Evolutionary conservation across 2,329 filamentous ascomycete species (phyloP).

Genomic region (Cercospora sesami): DNA sequence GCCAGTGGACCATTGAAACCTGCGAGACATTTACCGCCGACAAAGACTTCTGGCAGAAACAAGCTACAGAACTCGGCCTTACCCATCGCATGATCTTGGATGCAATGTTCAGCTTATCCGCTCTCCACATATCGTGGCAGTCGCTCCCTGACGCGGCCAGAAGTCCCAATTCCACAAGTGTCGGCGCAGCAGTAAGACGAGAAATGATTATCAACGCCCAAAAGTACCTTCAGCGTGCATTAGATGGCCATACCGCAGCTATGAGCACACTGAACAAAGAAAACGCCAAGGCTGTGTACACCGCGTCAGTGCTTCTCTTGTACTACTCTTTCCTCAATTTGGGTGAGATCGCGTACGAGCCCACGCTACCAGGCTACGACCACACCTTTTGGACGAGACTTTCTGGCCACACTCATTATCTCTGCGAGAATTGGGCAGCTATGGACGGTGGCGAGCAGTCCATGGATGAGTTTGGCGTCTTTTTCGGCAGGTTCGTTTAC

Average conservation of each 20-base stretch:
- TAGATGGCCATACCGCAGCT: constrained; percentile 29
- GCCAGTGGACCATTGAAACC: constrained; percentile 32
- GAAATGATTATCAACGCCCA: constrained; percentile 30
- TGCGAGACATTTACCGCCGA: constrained; percentile 29
- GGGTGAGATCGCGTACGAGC: constrained; percentile 25
- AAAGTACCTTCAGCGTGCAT: constrained; percentile 32
- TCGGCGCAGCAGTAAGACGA: constrained; percentile 4
- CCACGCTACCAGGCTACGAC: constrained; percentile 25
- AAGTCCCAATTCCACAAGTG: background rate
- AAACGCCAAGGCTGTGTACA: constrained; percentile 29
- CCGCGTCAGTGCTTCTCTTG: constrained; percentile 29
- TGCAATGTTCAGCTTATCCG: constrained; percentile 31
- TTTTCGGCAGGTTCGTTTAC: constrained; percentile 23
- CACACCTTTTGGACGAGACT: constrained; percentile 30
- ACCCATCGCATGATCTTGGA: constrained; percentile 30
- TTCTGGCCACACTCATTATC: constrained; percentile 27
- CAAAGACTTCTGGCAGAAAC: constrained; percentile 31
- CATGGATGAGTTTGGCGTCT: constrained; percentile 23
- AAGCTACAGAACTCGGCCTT: constrained; percentile 32
- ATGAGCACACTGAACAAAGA: constrained; percentile 23
- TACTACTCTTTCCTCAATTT: constrained; percentile 32
- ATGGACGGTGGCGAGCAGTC: constrained; percentile 19
- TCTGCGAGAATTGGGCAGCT: constrained; percentile 23
- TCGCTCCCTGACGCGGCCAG: constrained; percentile 7
- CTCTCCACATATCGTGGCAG: constrained; percentile 29